Percentiles rank a stretch among this genome's conserved stretches.
phyloP scores from a whole-genome alignment of 1,284 basidiomycete genomes.

The Anthracocystis setariae region DNA sequence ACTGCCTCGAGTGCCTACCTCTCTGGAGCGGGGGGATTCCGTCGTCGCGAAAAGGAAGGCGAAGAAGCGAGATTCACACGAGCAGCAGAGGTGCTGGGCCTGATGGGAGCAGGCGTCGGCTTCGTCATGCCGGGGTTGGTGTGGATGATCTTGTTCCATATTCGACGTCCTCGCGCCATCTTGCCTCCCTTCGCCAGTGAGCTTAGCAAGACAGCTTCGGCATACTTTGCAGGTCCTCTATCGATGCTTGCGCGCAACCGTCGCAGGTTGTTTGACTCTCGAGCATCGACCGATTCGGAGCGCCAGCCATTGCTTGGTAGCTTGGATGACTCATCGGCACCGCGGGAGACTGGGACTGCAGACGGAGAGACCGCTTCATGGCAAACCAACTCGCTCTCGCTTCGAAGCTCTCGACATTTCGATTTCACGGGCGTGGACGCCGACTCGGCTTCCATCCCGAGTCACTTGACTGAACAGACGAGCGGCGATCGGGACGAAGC shows the following conservation, averaged over 20 bases:
- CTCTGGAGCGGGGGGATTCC: constrained; percentile 62
- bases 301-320: constrained; percentile 37
- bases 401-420: constrained; percentile 18
- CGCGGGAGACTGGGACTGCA: not conserved
- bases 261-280: constrained; percentile 36
- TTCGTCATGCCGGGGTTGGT: constrained; percentile 63
- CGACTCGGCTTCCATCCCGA: constrained; percentile 33
- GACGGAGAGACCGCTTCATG: not conserved
- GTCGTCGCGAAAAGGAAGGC: constrained; percentile 51
- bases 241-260: constrained; percentile 49
- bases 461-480: constrained; percentile 45
- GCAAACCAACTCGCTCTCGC: not conserved
- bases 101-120: constrained; percentile 61
- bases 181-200: constrained; percentile 52
- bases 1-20: constrained; percentile 58
- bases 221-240: constrained; percentile 45
- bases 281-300: constrained; percentile 18
- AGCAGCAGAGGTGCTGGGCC: constrained; percentile 55
- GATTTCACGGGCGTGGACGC: constrained; percentile 5
- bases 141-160: constrained; percentile 64
- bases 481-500: constrained; percentile 52
- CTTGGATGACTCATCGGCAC: not conserved
- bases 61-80: constrained; percentile 62
- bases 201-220: constrained; percentile 44
- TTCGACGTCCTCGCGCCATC: constrained; percentile 61